Evolutionary conservation across 2,329 filamentous ascomycete genomes (phyloP).

Genomic region (Epichloe sylvatica): DNA sequence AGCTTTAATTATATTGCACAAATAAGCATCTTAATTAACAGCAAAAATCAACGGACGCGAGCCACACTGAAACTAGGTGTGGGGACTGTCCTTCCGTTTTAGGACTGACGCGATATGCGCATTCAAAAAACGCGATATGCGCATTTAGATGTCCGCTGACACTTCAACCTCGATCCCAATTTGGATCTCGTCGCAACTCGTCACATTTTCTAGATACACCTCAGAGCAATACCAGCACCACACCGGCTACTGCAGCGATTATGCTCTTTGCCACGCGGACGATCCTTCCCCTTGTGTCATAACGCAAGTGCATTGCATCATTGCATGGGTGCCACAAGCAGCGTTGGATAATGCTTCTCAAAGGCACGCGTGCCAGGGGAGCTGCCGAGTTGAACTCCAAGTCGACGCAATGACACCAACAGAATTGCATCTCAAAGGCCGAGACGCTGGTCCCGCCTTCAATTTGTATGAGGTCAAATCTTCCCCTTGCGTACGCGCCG

Average conservation of each 20-base stretch:
- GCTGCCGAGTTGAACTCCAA: not conserved
- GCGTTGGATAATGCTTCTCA: constrained; percentile 1
- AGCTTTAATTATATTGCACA: too few species aligned
- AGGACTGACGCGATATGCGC: too few species aligned
- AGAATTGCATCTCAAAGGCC: constrained; percentile 6
- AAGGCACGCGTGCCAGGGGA: not conserved
- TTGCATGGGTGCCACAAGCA: not conserved
- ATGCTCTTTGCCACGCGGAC: not conserved
- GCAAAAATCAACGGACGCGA: too few species aligned
- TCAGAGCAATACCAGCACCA: not conserved
- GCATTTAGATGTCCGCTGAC: too few species aligned
- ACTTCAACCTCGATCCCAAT: too few species aligned
- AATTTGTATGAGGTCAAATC: constrained; percentile 37
- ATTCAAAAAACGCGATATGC: too few species aligned
- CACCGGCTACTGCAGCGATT: not conserved
- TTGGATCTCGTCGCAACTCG: too few species aligned
- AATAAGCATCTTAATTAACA: too few species aligned
- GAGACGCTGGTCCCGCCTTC: constrained; percentile 28
- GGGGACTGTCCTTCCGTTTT: too few species aligned
- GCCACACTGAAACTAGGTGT: too few species aligned
- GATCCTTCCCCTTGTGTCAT: not conserved
- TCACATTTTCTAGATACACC: too few species aligned
- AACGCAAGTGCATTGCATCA: not conserved
- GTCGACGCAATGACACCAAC: constrained; percentile 3
- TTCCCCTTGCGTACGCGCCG: too few species aligned